phyloP scores from a whole-genome alignment of 257 asterid genomes.

The Cinchona pubescens region DNA sequence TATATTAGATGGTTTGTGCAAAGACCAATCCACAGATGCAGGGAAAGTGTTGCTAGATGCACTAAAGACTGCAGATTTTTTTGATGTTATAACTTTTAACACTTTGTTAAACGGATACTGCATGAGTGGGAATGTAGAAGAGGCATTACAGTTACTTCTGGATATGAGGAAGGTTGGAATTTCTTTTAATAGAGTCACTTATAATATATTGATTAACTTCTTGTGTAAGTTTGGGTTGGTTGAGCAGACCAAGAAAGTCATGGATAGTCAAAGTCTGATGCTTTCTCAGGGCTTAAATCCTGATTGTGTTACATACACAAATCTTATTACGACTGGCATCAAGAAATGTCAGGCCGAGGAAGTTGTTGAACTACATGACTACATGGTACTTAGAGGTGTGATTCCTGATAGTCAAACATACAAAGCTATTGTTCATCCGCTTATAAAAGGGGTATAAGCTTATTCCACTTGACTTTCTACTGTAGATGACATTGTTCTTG shows the following conservation, averaged over 20 bases:
- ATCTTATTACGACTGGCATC: conserved; percentile 39
- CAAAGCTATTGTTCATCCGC: conserved; percentile 40
- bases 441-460: conserved; percentile 19
- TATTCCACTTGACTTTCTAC: conserved; percentile 7
- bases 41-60: conserved; percentile 40
- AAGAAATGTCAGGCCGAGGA: conserved; percentile 41
- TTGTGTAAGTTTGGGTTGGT: conserved; percentile 53
- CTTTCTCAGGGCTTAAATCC: conserved; percentile 42
- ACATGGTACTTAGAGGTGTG: conserved; percentile 52
- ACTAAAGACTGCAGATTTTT: conserved; percentile 40
- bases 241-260: conserved; percentile 48
- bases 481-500: background rate
- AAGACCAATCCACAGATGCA: conserved; percentile 36
- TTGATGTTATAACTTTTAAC: conserved; percentile 51
- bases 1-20: conserved; percentile 64
- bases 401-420: conserved; percentile 40
- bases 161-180: conserved; percentile 49
- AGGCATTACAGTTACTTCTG: conserved; percentile 46
- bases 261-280: conserved; percentile 53
- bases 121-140: conserved; percentile 35
- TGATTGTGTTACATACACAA: conserved; percentile 55
- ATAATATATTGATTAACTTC: conserved; percentile 53
- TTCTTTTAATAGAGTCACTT: conserved; percentile 45
- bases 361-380: conserved; percentile 54
- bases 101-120: conserved; percentile 60